Evolutionary conservation across 768 basidiomycete genomes (phyloP).

Genomic region (Phylloporus sp.): DNA sequence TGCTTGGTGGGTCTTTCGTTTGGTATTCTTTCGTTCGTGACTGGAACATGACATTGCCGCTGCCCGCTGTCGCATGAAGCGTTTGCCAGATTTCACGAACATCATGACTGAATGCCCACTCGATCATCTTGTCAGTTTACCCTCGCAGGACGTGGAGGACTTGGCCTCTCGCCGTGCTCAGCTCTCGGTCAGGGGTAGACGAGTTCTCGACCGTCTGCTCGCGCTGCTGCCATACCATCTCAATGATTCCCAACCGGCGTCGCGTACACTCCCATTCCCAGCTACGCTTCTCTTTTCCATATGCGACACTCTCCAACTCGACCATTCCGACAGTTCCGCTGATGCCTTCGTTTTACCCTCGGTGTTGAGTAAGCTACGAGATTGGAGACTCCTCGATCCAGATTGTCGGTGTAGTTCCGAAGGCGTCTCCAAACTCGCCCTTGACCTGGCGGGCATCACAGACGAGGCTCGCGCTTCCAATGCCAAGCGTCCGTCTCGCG

Average conservation of each 20-base stretch:
- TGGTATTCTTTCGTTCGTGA: slow-evolving; percentile 1
- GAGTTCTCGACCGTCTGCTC: slow-evolving; percentile 13
- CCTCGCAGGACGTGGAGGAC: background rate
- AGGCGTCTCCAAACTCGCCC: slow-evolving; percentile 15
- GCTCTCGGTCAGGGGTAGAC: slow-evolving; percentile 7
- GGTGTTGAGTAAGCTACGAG: slow-evolving; percentile 21
- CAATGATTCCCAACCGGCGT: background rate
- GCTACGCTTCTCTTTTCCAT: slow-evolving; percentile 23
- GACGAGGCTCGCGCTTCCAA: background rate
- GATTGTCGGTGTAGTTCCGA: slow-evolving; percentile 9
- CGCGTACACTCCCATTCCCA: slow-evolving; percentile 1
- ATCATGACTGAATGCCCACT: slow-evolving; percentile 16
- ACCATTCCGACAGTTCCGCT: background rate
- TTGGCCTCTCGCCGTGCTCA: background rate
- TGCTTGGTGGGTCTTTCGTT: slow-evolving; percentile 14
- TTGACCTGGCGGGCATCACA: slow-evolving; percentile 15
- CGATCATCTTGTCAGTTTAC: background rate
- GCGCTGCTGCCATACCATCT: slow-evolving; percentile 13
- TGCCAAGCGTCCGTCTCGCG: background rate
- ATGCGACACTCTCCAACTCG: slow-evolving; percentile 13
- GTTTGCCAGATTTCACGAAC: slow-evolving; percentile 16
- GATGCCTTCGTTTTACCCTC: slow-evolving; percentile 14
- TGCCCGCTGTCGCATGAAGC: slow-evolving; percentile 5
- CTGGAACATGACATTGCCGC: slow-evolving; percentile 4
- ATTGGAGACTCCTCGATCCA: slow-evolving; percentile 23